Percentiles rank a stretch among this genome's conserved stretches.
These are phyloP conservation scores for Monosporozyma siamensis DNA, from an alignment of 805 yeast species.

Conservation along the genomic window DNA sequence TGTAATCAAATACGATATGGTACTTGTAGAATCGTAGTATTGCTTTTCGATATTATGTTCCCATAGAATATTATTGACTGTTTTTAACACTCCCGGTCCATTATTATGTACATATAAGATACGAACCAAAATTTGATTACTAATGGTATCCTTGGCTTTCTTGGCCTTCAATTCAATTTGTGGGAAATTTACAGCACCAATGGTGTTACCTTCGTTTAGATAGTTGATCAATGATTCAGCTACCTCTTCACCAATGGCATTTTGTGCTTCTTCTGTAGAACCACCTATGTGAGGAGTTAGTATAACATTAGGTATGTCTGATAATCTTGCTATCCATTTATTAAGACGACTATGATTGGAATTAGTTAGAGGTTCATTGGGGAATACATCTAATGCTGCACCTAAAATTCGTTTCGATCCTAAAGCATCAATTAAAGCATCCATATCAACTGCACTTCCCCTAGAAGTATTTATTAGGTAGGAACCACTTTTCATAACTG, in stretches of 20 bases:
- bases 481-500: slow-evolving; percentile 93
- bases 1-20: slow-evolving; percentile 95
- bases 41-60: slow-evolving; percentile 96
- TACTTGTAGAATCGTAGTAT: slow-evolving; percentile 93
- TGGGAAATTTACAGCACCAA: slow-evolving; percentile 97
- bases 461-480: slow-evolving; percentile 93
- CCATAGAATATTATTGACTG: slow-evolving; percentile 91
- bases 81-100: slow-evolving; percentile 97
- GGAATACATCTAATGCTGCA: slow-evolving; percentile 93
- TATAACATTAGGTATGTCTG: slow-evolving; percentile 84
- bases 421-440: slow-evolving; percentile 85
- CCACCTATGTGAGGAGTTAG: slow-evolving; percentile 98
- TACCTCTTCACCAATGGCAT: slow-evolving; percentile 95
- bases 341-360: slow-evolving; percentile 79
- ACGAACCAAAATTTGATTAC: slow-evolving; percentile 83
- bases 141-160: too few relatives aligned
- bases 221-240: slow-evolving; percentile 76
- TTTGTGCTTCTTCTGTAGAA: slow-evolving; percentile 97
- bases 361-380: slow-evolving; percentile 77
- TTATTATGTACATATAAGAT: slow-evolving; percentile 93
- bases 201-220: slow-evolving; percentile 91
- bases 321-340: slow-evolving; percentile 60
- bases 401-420: slow-evolving; percentile 92
- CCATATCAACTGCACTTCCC: slow-evolving; percentile 95
- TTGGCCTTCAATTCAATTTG: slow-evolving; percentile 91